phyloP scores from a whole-genome alignment of 2,329 filamentous ascomycete genomes.

The Aureobasidium sp. region DNA sequence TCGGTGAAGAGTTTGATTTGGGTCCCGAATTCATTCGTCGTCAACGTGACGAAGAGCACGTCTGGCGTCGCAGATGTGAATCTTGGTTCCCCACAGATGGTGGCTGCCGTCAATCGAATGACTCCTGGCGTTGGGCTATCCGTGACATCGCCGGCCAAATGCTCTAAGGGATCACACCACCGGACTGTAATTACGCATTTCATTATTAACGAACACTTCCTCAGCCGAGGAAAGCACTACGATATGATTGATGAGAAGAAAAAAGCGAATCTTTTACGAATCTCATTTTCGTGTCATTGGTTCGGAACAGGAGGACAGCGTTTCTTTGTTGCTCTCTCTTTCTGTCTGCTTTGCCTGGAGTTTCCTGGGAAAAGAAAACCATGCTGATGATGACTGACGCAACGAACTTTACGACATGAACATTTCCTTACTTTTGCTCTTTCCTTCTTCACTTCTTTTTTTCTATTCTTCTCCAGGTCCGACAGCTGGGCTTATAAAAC shows the following conservation, averaged over 20 bases:
- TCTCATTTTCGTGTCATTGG: slow-evolving; percentile 5
- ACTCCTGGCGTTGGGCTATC: slow-evolving; percentile 71
- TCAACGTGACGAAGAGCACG: slow-evolving; percentile 83
- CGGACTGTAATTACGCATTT: slow-evolving; percentile 5
- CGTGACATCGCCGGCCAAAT: slow-evolving; percentile 29
- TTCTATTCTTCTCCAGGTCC: slow-evolving; percentile 9
- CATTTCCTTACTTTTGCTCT: neutral
- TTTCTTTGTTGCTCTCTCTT: neutral
- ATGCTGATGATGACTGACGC: slow-evolving; percentile 3
- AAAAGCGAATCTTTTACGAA: slow-evolving; percentile 14
- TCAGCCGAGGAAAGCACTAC: neutral
- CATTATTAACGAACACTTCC: slow-evolving; percentile 7
- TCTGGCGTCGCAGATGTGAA: slow-evolving; percentile 82
- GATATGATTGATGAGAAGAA: slow-evolving; percentile 12
- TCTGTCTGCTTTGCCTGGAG: slow-evolving; percentile 1
- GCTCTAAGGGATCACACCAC: neutral
- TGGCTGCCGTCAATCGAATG: slow-evolving; percentile 46
- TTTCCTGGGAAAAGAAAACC: neutral
- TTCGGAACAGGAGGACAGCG: neutral
- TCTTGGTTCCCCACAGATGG: slow-evolving; percentile 65
- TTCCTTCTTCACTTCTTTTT: slow-evolving; percentile 6
- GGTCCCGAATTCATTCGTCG: slow-evolving; percentile 86
- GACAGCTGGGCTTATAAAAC: neutral
- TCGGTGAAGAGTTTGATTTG: slow-evolving; percentile 85
- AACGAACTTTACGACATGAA: slow-evolving; percentile 9